Percentiles rank a stretch among this genome's conserved stretches.
These are phyloP conservation scores for Clausena lansium DNA, from an alignment of 345 rosid genomes.

Conservation along the genomic window DNA sequence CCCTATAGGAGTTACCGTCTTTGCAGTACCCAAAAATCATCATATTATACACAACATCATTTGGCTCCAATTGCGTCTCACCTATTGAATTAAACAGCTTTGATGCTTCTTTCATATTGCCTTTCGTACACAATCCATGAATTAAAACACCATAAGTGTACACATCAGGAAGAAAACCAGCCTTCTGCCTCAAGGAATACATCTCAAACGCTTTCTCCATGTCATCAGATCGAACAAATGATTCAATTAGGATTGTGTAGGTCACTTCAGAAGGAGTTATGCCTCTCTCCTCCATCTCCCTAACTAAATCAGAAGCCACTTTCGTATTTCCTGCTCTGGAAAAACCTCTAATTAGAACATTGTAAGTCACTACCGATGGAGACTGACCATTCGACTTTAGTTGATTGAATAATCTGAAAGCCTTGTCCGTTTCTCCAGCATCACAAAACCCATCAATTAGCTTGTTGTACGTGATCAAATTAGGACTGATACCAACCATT, in stretches of 20 bases:
- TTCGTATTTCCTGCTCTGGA: slow-evolving; percentile 44
- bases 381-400: slow-evolving; percentile 55
- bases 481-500: slow-evolving; percentile 44
- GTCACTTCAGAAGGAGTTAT: slow-evolving; percentile 65
- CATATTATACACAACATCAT: slow-evolving; percentile 60
- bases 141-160: slow-evolving; percentile 57
- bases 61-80: slow-evolving; percentile 49
- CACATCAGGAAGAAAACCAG: slow-evolving; percentile 64
- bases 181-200: slow-evolving; percentile 47
- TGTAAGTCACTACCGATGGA: slow-evolving; percentile 64
- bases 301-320: slow-evolving; percentile 44
- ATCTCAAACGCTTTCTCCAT: slow-evolving; percentile 62
- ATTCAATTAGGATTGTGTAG: slow-evolving; percentile 59
- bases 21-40: slow-evolving; percentile 77
- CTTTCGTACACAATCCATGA: slow-evolving; percentile 65
- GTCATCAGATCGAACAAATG: slow-evolving; percentile 39
- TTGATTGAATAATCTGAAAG: slow-evolving; percentile 43
- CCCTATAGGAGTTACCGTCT: slow-evolving; percentile 65
- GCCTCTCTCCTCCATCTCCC: slow-evolving; percentile 84
- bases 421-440: slow-evolving; percentile 42
- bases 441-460: slow-evolving; percentile 59
- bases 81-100: slow-evolving; percentile 52
- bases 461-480: slow-evolving; percentile 61
- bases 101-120: slow-evolving; percentile 68
- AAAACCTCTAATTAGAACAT: slow-evolving; percentile 52